Evolutionary conservation across 1,284 basidiomycete genomes (phyloP).

Genomic region (Leccinum subrobustum): DNA sequence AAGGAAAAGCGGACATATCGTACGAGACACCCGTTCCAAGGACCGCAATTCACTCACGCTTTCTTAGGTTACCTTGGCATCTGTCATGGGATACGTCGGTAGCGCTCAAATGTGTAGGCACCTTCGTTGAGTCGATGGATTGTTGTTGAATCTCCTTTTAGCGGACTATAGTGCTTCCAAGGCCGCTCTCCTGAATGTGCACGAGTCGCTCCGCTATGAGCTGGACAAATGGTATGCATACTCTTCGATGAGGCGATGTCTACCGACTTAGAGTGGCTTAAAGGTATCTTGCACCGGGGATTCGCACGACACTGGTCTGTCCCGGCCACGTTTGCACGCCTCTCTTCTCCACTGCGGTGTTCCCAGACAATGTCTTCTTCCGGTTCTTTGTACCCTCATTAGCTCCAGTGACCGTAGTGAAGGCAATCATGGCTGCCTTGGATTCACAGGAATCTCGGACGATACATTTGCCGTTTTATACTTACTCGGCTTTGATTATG

Average conservation of each 20-base stretch:
- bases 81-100: slow-evolving; percentile 75
- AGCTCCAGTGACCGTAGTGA: slow-evolving; percentile 72
- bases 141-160: slow-evolving; percentile 32
- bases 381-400: slow-evolving; percentile 77
- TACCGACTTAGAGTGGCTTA: slow-evolving; percentile 5
- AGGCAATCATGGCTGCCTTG: slow-evolving; percentile 74
- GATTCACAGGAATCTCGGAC: slow-evolving; percentile 74
- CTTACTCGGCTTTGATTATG: slow-evolving; percentile 56
- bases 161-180: slow-evolving; percentile 91
- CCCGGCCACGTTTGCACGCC: slow-evolving; percentile 76
- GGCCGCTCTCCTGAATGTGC: slow-evolving; percentile 73
- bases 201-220: slow-evolving; percentile 82
- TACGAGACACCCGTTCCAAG: slow-evolving; percentile 37
- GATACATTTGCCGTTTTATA: slow-evolving; percentile 74
- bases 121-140: background rate
- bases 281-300: slow-evolving; percentile 69
- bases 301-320: slow-evolving; percentile 80
- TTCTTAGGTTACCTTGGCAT: slow-evolving; percentile 74
- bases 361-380: slow-evolving; percentile 53
- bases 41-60: background rate
- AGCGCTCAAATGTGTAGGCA: slow-evolving; percentile 78
- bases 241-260: slow-evolving; percentile 4
- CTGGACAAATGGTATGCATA: slow-evolving; percentile 64
- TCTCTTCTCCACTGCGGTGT: slow-evolving; percentile 62
- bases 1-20: slow-evolving; percentile 79